Conservation (phyloP, 106 monocot genomes). For the Acorus calamus region DNA sequence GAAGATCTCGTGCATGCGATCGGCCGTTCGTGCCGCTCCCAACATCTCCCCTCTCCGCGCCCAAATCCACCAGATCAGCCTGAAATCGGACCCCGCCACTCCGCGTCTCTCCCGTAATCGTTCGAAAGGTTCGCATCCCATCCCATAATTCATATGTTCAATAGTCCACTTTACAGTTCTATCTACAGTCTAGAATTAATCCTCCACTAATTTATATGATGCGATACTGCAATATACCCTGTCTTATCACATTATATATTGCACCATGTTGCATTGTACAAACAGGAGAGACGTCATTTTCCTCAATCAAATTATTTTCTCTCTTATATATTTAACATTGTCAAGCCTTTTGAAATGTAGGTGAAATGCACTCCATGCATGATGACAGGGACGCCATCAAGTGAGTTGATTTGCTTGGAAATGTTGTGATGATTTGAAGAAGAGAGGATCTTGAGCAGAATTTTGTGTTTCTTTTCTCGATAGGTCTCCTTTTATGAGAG, state of each 20-base stretch:
- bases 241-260: too few species aligned
- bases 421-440: too few species aligned
- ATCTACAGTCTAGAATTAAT: neutral
- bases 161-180: neutral
- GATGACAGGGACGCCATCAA: too few species aligned
- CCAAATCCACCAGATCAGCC: slow-evolving; percentile 30
- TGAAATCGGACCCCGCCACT: neutral
- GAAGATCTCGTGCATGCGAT: slow-evolving; percentile 35
- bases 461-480: slow-evolving; percentile 24
- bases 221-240: neutral
- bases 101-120: neutral
- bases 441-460: neutral
- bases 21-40: slow-evolving; percentile 50
- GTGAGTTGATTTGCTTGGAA: too few species aligned
- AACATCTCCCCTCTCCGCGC: slow-evolving; percentile 35
- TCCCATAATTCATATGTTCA: neutral
- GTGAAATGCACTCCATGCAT: too few species aligned
- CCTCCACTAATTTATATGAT: neutral
- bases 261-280: too few species aligned
- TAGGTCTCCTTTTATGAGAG: slow-evolving; percentile 55
- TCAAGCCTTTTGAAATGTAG: too few species aligned
- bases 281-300: too few species aligned
- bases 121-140: neutral
- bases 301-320: too few species aligned
- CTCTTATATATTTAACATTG: too few species aligned